Base-by-base conservation (phyloP, 106 monocot species). In the Alisma plantagoaquatica region DNA sequence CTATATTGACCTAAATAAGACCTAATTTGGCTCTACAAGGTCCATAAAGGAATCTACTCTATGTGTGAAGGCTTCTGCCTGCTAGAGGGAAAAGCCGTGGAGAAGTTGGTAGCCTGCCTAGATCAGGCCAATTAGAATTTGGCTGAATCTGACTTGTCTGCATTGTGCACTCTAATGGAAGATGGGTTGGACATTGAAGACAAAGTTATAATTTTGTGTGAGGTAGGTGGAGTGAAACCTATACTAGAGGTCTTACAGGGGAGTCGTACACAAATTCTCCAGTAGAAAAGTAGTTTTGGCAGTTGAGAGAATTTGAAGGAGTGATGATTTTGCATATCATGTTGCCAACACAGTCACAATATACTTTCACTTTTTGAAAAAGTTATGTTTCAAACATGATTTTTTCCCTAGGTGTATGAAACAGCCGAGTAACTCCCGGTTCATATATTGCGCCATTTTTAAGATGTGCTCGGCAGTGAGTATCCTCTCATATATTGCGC, bases 281-380 rank as follows among this genome's bases (percentile, higher is more conserved):
- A 75, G 66, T 70, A 73, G 42, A n/a, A 53, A 69, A 41, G 75
- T 80, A 16, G 88, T 96, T 42, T 96, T 87, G 94, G 94, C 88
- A 0, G 84, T 80, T 2, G 94, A 96, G 61, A 96, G 94, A 73
- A 81, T 96, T 33, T 54, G 88, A 56, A 81, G 94, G 60, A 70
- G 49, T 0, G 88, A 89, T 18, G 88, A 96, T 1, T 84, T 96
- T 47, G 88, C 94, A 14, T 65, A 43, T 51, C 70, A 76, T 19
- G 70, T 89, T 16, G 70, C 88, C n/a, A n/a, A n/a, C n/a, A n/a
- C n/a, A n/a, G n/a, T n/a, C n/a, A n/a, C n/a, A n/a, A n/a, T n/a
- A n/a, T n/a, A n/a, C n/a, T n/a, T n/a, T n/a, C n/a, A n/a, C n/a
- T n/a, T n/a, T n/a, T n/a, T n/a, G n/a, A n/a, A n/a, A n/a, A n/a